Base-by-base conservation (phyloP, 2,329 filamentous ascomycete species). In the Neonectria sp. region DNA sequence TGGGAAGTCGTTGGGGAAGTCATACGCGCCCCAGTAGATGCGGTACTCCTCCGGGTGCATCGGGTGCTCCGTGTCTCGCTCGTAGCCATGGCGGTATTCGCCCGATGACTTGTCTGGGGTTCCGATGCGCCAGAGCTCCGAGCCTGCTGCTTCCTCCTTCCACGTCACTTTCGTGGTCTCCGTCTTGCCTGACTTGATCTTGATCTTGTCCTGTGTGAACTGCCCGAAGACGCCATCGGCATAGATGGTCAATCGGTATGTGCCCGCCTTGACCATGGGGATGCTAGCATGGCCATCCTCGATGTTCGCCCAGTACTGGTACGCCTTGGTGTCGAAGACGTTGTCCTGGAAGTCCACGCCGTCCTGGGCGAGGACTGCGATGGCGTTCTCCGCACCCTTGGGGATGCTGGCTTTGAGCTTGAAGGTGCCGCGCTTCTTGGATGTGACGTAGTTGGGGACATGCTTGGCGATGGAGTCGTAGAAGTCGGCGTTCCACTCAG, bases 271-370 rank as follows among this genome's bases (percentile, higher is more conserved):
- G 43, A 92, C 85, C 82, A 82, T 27, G 81, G 83, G 63, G 81
- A 92, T 89, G 11, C 76, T 79, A 6, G 89, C 86, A 5, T 77
- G 76, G 2, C 89, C 89, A 1, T 76, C 79, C 0, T 65, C 79
- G 8, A 90, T 82, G 17, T 88, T 84, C 0, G 81, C 83, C 90
- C 90, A 91, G 79, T 92, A 91, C 74, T 92, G 90, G 60, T 89
- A 88, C 0, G 88, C 85, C n/a, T 81, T 81, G 4, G 82, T 78
- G 60, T 89, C 85, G 7, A 85, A 79, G 0, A 84, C 86, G 65
- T 91, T 79, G 33, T 79, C 76, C 63, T 79, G 78, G 52, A 79
- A 79, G 61, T 79, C 78, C 8, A 78, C 70, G 12, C 73, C 74
- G 58, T 75, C 76, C 63, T 78, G 76, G 2, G 78, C 76, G 2